phyloP scores from a whole-genome alignment of 2,329 filamentous ascomycete species.

The Pleoardoris graminearum region DNA sequence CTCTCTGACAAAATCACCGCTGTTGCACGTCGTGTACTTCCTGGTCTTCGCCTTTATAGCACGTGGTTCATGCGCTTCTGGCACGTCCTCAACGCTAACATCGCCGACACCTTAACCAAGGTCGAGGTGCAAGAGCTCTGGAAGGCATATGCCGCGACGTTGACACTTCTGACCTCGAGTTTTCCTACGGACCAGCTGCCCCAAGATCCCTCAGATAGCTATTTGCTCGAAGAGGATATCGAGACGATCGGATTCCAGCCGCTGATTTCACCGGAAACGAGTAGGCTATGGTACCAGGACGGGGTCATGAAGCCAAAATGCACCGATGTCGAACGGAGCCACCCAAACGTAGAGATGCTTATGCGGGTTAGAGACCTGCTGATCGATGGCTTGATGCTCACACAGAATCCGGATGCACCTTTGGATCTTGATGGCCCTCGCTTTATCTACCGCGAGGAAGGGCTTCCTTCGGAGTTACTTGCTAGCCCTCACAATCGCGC shows the following conservation, averaged over 20 bases:
- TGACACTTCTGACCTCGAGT: slow-evolving; percentile 62
- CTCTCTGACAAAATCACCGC: slow-evolving; percentile 59
- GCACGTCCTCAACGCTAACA: slow-evolving; percentile 57
- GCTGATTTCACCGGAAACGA: slow-evolving; percentile 55
- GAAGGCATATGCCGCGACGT: slow-evolving; percentile 65
- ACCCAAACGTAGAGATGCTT: slow-evolving; percentile 67
- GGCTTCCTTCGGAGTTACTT: slow-evolving; percentile 54
- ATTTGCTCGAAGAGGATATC: slow-evolving; percentile 70
- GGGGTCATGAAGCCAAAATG: slow-evolving; percentile 57
- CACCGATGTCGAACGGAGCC: slow-evolving; percentile 58
- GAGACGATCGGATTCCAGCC: slow-evolving; percentile 68
- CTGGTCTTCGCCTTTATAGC: slow-evolving; percentile 68
- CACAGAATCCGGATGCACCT: slow-evolving; percentile 55
- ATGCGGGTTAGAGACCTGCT: slow-evolving; percentile 66
- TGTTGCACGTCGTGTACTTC: slow-evolving; percentile 64
- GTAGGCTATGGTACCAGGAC: slow-evolving; percentile 56
- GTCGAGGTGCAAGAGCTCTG: slow-evolving; percentile 65
- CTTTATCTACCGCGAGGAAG: slow-evolving; percentile 60
- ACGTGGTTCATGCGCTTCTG: slow-evolving; percentile 66
- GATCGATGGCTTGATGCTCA: slow-evolving; percentile 62
- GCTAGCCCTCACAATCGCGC: slow-evolving; percentile 48
- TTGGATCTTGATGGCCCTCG: slow-evolving; percentile 53
- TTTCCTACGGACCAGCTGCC: slow-evolving; percentile 63
- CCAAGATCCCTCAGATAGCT: slow-evolving; percentile 51
- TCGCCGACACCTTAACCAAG: slow-evolving; percentile 58